phyloP scores from a whole-genome alignment of 2,329 filamentous ascomycete genomes.

The Fusarium nematophilum region DNA sequence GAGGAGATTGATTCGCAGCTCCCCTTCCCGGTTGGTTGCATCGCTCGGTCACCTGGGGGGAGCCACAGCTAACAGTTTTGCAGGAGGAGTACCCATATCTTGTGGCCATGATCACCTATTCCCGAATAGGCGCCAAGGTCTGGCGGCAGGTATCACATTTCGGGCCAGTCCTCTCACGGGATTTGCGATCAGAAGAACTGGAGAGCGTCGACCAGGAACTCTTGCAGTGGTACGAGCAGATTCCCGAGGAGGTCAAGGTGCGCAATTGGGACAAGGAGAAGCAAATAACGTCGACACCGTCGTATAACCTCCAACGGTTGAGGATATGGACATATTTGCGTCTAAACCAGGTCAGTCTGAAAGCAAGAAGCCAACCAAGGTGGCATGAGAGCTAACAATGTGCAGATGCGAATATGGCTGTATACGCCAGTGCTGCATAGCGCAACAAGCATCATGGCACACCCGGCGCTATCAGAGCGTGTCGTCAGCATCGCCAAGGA shows the following conservation, averaged over 20 bases:
- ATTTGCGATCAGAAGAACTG: slow-evolving; percentile 79
- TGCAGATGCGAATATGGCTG: slow-evolving; percentile 81
- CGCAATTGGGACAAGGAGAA: slow-evolving; percentile 69
- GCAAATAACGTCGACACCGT: slow-evolving; percentile 64
- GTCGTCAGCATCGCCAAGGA: slow-evolving; percentile 81
- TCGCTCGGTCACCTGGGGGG: neutral
- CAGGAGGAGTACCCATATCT: slow-evolving; percentile 75
- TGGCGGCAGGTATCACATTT: slow-evolving; percentile 83
- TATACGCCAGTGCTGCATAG: slow-evolving; percentile 90
- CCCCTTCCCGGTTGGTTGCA: slow-evolving; percentile 76
- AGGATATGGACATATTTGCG: slow-evolving; percentile 87
- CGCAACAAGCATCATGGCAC: slow-evolving; percentile 82
- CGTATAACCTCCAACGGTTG: slow-evolving; percentile 76
- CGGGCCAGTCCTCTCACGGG: slow-evolving; percentile 68
- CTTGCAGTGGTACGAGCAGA: slow-evolving; percentile 84
- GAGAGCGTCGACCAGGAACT: slow-evolving; percentile 85
- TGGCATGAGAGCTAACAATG: slow-evolving; percentile 6
- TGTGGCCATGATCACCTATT: slow-evolving; percentile 86
- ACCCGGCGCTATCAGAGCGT: slow-evolving; percentile 77
- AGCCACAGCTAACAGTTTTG: slow-evolving; percentile 30
- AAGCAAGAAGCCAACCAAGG: no score
- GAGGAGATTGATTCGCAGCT: slow-evolving; percentile 84
- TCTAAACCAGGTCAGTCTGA: slow-evolving; percentile 73
- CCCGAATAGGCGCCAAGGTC: slow-evolving; percentile 84
- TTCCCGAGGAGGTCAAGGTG: slow-evolving; percentile 70